Base-by-base conservation (phyloP, 2,329 filamentous ascomycete species). In the Pseudocercospora fuligena region DNA sequence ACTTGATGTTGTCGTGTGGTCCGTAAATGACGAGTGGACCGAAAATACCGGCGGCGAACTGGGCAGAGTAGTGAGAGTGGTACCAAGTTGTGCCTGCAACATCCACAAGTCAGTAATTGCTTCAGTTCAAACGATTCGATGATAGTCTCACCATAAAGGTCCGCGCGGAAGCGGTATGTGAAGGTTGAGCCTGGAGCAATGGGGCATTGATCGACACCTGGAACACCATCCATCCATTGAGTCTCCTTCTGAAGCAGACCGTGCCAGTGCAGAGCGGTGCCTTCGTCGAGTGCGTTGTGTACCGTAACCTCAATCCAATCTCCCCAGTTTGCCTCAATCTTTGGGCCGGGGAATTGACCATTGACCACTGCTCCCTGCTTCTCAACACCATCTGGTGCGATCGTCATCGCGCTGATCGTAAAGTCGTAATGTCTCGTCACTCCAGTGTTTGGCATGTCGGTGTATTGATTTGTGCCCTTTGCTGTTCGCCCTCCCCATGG, bases 241-340 rank as follows among this genome's bases (percentile, higher is more conserved):
- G 84, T 87, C 65, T 82, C 85, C 66, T 77, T 85, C 68, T 82
- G 82, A 31, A 79, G 77, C 3, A 85, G 68, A 7, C 83, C 84
- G 65, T 85, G 84, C 83, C 83, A 82, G 21, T 87, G 82, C 79
- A 85, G 83, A 1, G 84, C 82, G 0, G 80, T 86, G 1, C 80
- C 80, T 66, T 82, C 80, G 29, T 68, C 23, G 46, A 81, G 71
- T 14, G 71, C 65, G 72, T 82, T 82, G 67, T 73, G 68, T 2
- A 79, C 74, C 3, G 68, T 73, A 31, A 78, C 73, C n/a, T 76
- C 69, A 46, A 78, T 74, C 75, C 73, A 77, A 63, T 79, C 77
- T 33, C 75, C 75, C 72, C 74, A 77, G 59, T 78, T 78, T 16
- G 76, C 77, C 65, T 78, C 75, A 46, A 78, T 76, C 2, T 72